Percentiles rank a stretch among this genome's conserved stretches.
Evolutionary conservation across 257 asterid genomes (phyloP).

Genomic region (Solanum rostratum): DNA sequence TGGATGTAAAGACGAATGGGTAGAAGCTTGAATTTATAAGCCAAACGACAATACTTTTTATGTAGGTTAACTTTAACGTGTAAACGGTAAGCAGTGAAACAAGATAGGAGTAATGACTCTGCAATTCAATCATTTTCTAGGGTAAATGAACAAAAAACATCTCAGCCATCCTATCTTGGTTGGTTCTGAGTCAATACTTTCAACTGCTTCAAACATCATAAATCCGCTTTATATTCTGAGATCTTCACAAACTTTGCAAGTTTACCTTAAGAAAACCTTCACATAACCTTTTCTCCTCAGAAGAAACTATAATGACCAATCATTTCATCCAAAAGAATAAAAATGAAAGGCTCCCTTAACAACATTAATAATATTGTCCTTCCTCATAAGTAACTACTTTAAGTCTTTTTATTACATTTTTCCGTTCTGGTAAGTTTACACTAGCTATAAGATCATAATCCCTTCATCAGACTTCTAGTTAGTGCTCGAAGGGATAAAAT

Average conservation of each 20-base stretch:
- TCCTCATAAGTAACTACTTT: neutral
- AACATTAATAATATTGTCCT: neutral
- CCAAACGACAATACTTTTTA: neutral
- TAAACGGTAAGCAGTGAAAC: neutral
- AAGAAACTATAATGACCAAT: neutral
- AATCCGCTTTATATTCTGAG: too few species aligned
- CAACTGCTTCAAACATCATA: neutral
- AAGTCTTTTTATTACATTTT: neutral
- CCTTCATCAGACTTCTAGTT: neutral
- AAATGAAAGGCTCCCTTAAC: neutral
- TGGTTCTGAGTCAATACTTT: neutral
- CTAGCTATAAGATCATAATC: neutral
- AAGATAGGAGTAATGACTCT: neutral
- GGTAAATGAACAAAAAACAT: neutral
- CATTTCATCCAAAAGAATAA: neutral
- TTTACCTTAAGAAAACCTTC: too few species aligned
- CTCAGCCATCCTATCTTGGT: neutral
- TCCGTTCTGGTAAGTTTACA: neutral
- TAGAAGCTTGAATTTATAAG: neutral
- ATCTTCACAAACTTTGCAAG: too few species aligned
- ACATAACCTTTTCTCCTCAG: too few species aligned
- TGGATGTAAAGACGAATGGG: too few species aligned
- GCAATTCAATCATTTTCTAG: neutral
- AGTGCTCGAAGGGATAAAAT: neutral
- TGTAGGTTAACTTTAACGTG: neutral